Percentiles rank a stretch among this genome's conserved stretches.
Conservation (phyloP, 2,329 filamentous ascomycete genomes). For the Dissoconium aciculare region DNA sequence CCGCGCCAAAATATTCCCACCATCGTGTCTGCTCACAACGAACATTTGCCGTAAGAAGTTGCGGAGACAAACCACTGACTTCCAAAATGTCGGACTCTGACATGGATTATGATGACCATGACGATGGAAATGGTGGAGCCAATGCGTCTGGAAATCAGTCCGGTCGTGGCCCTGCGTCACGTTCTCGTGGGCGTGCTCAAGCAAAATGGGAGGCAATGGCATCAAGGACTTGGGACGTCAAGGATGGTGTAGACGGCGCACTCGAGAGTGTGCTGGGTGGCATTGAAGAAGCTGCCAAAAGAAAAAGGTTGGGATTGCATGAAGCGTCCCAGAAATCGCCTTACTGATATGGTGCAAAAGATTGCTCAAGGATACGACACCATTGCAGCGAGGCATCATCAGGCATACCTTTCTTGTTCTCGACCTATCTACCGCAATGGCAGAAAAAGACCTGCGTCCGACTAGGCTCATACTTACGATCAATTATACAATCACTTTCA, state of each 20-base stretch:
- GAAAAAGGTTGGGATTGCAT: slow-evolving; percentile 16
- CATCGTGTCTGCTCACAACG: no score
- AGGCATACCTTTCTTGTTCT: slow-evolving; percentile 84
- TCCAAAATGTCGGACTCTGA: slow-evolving; percentile 23
- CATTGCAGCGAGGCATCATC: slow-evolving; percentile 90
- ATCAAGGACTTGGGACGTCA: slow-evolving; percentile 19
- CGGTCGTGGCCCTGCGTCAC: slow-evolving; percentile 13
- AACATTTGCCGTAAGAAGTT: no score
- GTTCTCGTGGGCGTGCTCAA: slow-evolving; percentile 17
- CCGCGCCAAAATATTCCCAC: no score
- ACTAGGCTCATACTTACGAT: slow-evolving; percentile 72
- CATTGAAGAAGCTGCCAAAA: slow-evolving; percentile 24
- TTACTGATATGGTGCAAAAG: slow-evolving; percentile 29
- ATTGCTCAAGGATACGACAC: slow-evolving; percentile 82
- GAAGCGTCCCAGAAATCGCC: neutral
- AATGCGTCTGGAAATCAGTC: slow-evolving; percentile 7
- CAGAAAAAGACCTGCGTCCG: slow-evolving; percentile 84
- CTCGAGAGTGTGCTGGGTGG: slow-evolving; percentile 23
- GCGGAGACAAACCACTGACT: no score
- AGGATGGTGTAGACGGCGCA: slow-evolving; percentile 22
- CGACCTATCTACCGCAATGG: slow-evolving; percentile 87
- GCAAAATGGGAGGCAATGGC: slow-evolving; percentile 24
- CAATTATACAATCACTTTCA: slow-evolving; percentile 72
- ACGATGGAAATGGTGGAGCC: slow-evolving; percentile 15
- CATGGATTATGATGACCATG: slow-evolving; percentile 14